Conservation (phyloP, 805 yeast species). For the Myxozyma sirexii region DNA sequence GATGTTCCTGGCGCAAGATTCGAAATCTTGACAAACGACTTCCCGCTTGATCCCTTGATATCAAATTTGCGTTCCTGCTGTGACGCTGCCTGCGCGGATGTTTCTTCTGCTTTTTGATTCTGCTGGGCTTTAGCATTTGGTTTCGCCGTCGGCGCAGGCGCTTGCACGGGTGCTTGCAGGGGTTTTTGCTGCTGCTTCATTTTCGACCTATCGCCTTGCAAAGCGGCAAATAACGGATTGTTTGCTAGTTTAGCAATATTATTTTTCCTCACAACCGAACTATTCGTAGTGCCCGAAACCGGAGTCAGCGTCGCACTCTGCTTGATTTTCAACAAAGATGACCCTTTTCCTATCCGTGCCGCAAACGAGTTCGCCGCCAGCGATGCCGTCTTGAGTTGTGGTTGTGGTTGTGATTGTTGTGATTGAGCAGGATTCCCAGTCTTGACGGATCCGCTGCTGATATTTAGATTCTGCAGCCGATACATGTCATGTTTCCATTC, state of each 20-base stretch:
- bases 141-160: neutral
- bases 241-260: constrained; percentile 17
- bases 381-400: constrained; percentile 1
- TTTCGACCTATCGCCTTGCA: constrained; percentile 24
- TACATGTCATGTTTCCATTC: constrained; percentile 29
- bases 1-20: constrained; percentile 43
- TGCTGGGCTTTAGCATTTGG: no score
- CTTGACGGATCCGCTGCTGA: neutral
- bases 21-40: constrained; percentile 33
- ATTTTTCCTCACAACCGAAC: constrained; percentile 5
- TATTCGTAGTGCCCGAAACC: neutral
- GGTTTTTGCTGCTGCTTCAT: neutral
- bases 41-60: constrained; percentile 21
- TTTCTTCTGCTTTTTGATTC: neutral
- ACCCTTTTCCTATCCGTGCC: constrained; percentile 27
- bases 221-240: constrained; percentile 29
- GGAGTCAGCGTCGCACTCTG: neutral
- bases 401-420: neutral
- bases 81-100: neutral
- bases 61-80: constrained; percentile 10
- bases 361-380: constrained; percentile 28
- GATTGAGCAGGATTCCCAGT: neutral
- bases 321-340: neutral
- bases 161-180: neutral
- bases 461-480: neutral